Base-by-base conservation (phyloP, 768 basidiomycete species). In the Collybia nuda region DNA sequence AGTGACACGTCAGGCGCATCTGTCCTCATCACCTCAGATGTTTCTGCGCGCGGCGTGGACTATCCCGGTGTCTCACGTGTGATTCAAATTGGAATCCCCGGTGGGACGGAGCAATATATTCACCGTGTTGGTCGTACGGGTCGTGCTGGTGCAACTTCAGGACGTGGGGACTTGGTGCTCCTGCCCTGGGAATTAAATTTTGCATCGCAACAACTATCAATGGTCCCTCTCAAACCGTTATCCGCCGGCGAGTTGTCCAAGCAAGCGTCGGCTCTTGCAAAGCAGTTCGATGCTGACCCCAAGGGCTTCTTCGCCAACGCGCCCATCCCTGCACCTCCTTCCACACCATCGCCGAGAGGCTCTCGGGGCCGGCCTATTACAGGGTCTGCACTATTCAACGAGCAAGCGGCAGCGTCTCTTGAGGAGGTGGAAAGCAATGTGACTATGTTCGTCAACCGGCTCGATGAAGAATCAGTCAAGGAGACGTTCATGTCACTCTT, bases 31-130 rank as follows among this genome's bases (percentile, higher is more conserved):
- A 88, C 85, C 3, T 93, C 92, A 1, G 93, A 96, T 57, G 85
- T 96, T 5, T 93, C 90, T 23, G 91, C 92, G 18, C 82, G 92
- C 50, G 91, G 91, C 14, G 80, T 95, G 40, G 91, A 96, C 65
- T 96, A 95, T 64, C 92, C 92, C 6, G 83, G 81, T 17, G 89
- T 94, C 18, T 91, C 90, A 0, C 84, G 93, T 35, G 88, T 95
- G 53, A 88, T 98, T 56, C 97, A 98, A 65, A 75, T 99, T 44
- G 94, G 96, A 44, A 74, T 89, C 6, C 94, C 96, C 2, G 64
- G 69, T 5, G 74, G 69, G 1, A 67, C 79, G 8, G 87, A 92
- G 18, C 80, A 85, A 56, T 96, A 97, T 63, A 74, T 93, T 44
- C 91, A 94, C 57, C 87, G 94, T 50, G 82, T 96, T 39, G 89